These are phyloP conservation scores for Cymbidium sinense DNA, from an alignment of 106 monocot species.

Conservation along the genomic window DNA sequence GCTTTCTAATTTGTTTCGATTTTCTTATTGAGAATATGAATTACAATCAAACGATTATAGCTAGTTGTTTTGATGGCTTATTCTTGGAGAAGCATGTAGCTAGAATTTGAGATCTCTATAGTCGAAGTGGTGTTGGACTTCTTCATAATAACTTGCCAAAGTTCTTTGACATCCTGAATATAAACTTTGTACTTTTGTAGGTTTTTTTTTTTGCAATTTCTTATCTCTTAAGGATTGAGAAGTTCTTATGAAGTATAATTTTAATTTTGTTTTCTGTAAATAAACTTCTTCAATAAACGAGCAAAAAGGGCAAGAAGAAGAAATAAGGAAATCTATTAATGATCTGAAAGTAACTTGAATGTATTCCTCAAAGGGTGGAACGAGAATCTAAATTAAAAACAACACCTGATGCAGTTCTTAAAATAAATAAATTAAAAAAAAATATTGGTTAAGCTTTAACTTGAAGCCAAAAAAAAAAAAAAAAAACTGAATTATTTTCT, in stretches of 20 bases:
- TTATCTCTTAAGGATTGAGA: neutral
- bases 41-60: neutral
- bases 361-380: no score
- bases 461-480: no score
- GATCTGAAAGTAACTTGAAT: no score
- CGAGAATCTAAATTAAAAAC: no score
- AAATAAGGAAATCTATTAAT: neutral
- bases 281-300: neutral
- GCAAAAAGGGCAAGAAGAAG: slow-evolving; percentile 1
- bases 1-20: neutral
- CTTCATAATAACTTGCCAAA: no score
- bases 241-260: neutral
- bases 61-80: neutral
- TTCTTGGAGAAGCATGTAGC: neutral
- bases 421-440: no score
- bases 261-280: neutral
- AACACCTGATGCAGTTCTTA: no score
- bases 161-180: no score
- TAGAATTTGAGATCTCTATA: no score
- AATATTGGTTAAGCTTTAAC: no score
- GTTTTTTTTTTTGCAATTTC: neutral
- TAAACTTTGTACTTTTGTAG: neutral
- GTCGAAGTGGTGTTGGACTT: no score
- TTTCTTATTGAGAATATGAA: neutral
- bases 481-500: no score